phyloP scores from a whole-genome alignment of 2,329 filamentous ascomycete genomes.

The Apiospora rasikravindrae region DNA sequence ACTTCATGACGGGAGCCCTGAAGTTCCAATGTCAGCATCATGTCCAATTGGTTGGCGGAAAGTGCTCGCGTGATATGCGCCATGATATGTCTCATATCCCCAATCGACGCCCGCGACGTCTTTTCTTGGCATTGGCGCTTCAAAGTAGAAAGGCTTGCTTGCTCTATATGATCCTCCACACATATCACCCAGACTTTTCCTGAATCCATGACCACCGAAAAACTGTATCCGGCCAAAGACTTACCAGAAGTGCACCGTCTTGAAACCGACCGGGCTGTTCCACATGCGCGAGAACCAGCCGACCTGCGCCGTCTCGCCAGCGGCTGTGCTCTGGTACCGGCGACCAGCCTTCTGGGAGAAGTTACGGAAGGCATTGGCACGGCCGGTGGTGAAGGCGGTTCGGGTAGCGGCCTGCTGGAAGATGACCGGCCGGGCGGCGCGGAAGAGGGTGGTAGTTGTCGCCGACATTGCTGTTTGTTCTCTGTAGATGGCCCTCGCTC shows the following conservation, averaged over 20 bases:
- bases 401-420: constrained; percentile 62
- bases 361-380: constrained; percentile 46
- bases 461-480: constrained; percentile 42
- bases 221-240: constrained; percentile 31
- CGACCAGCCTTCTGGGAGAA: constrained; percentile 55
- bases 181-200: neutral
- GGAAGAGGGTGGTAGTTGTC: constrained; percentile 55
- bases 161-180: neutral
- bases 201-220: neutral
- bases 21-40: constrained; percentile 15
- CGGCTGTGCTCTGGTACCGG: constrained; percentile 73
- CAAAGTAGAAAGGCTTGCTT: neutral
- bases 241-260: constrained; percentile 98
- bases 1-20: constrained; percentile 98
- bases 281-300: constrained; percentile 79
- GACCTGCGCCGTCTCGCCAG: constrained; percentile 46
- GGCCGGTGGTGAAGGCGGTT: constrained; percentile 52
- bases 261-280: constrained; percentile 80
- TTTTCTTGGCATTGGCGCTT: neutral
- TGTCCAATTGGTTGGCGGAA: neutral
- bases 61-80: neutral
- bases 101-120: neutral
- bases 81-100: neutral
- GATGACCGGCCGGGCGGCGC: constrained; percentile 55
- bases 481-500: neutral